A percentile compares a stretch with the other conserved stretches of the same genome.
These are phyloP conservation scores for Aspergillus pseudoterreus DNA, from an alignment of 2,329 filamentous ascomycete genomes.

Conservation along the genomic window DNA sequence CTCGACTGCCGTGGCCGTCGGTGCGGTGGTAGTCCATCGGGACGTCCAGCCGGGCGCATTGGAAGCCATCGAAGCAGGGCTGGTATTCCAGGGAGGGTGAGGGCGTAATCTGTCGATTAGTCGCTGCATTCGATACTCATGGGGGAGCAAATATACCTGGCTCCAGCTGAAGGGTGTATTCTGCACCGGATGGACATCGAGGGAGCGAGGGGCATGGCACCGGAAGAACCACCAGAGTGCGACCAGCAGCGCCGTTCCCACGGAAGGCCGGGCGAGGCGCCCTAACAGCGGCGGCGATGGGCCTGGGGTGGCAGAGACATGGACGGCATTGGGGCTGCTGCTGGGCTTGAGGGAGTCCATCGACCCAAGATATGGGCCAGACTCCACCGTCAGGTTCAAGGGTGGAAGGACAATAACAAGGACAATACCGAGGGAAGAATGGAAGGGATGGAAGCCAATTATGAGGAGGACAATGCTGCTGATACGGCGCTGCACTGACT, in stretches of 20 bases:
- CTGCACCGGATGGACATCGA: background rate
- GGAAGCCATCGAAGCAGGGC: conserved; percentile 44
- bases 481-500: too few species aligned
- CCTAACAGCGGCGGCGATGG: too few species aligned
- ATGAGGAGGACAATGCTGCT: too few species aligned
- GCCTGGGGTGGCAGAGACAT: too few species aligned
- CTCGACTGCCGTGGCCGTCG: conserved; percentile 28
- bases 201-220: background rate
- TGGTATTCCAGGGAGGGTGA: conserved; percentile 31
- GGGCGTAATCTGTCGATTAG: conserved; percentile 19
- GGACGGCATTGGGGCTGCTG: too few species aligned
- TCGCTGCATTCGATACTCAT: background rate
- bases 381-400: too few species aligned
- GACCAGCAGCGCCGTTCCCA: conserved; percentile 5
- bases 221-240: background rate
- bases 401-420: too few species aligned
- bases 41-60: conserved; percentile 49
- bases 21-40: conserved; percentile 46
- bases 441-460: too few species aligned
- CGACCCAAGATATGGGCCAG: too few species aligned
- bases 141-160: conserved; percentile 5
- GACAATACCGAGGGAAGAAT: too few species aligned
- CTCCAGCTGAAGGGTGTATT: conserved; percentile 10
- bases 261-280: too few species aligned
- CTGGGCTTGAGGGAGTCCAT: too few species aligned